Base-by-base conservation (phyloP, 495 filamentous ascomycete species). In the Xylaria scruposa region DNA sequence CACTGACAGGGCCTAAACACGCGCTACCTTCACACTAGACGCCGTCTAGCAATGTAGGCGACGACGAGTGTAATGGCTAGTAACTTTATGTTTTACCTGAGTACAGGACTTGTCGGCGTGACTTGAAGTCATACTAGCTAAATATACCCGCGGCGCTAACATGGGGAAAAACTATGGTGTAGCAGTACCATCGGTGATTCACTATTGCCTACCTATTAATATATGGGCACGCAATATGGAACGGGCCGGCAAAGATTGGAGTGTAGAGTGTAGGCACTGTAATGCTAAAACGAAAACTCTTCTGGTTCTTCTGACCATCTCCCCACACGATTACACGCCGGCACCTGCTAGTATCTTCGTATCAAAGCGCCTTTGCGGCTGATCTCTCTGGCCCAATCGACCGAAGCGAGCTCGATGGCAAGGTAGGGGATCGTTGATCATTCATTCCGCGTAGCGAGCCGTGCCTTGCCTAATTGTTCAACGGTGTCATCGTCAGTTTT, bases 401-500 rank as follows among this genome's bases (percentile, higher is more conserved):
- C 51, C 67, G 17, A 56, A 56, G 33, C 33, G 49, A 56, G n/a
- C 65, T 44, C 21, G 49, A 68, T 44, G 51, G 51, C 29, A 38
- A 68, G 31, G 54, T 40, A 42, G 44, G 26, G 68, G 44, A 21
- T 70, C 46, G 68, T 42, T 64, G 60, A n/a, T 24, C 38, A 17
- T 36, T 63, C 65, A 68, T 68, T 68, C 67, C 67, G 67, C 67
- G 67, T 68, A 68, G 67, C 40, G 53, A 59, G 67, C 67, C 67
- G 67, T 68, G 51, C 53, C 67, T 60, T 36, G 67, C 46, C 44
- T 59, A 40, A n/a, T 54, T n/a, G 44, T 61, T 33, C 68, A 54
- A 70, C 68, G 68, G 46, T 64, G 68, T 56, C 60, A 64, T 70
- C 56, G 44, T 56, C 31, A 33, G 68, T 70, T 70, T 53, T 70